Evolutionary conservation across 768 basidiomycete species (phyloP).

Genomic region (Russula abietina): DNA sequence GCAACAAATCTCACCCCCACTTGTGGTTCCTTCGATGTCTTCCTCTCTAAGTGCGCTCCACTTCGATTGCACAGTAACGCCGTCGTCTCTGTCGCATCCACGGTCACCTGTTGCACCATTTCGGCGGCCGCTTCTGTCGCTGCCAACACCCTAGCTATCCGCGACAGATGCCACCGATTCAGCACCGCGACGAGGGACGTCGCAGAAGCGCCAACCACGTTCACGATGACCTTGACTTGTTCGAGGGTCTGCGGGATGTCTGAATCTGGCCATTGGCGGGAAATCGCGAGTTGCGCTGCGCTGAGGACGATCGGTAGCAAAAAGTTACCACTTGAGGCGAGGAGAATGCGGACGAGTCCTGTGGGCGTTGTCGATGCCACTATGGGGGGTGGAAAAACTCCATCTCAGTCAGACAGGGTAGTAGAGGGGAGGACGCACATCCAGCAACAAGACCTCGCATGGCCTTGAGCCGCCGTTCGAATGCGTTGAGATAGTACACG

Average conservation of each 20-base stretch:
- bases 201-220: constrained; percentile 8
- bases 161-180: constrained; percentile 10
- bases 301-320: constrained; percentile 20
- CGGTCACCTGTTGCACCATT: not conserved
- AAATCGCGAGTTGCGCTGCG: constrained; percentile 14
- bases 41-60: not conserved
- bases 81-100: constrained; percentile 14
- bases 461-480: constrained; percentile 13
- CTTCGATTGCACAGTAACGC: not conserved
- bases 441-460: not conserved
- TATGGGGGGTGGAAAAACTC: not conserved
- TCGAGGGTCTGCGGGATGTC: constrained; percentile 17
- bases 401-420: too few species aligned
- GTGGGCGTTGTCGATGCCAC: constrained; percentile 10
- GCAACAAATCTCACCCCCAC: not conserved
- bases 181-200: constrained; percentile 15
- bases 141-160: not conserved
- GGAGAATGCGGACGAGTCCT: not conserved
- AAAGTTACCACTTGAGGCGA: constrained; percentile 14
- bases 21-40: not conserved
- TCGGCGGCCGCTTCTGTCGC: not conserved
- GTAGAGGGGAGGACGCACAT: not conserved
- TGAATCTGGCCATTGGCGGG: constrained; percentile 18
- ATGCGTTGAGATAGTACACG: constrained; percentile 16
- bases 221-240: constrained; percentile 20